Conservation (phyloP, 768 basidiomycete species). For the Daedaleopsis nitida region DNA sequence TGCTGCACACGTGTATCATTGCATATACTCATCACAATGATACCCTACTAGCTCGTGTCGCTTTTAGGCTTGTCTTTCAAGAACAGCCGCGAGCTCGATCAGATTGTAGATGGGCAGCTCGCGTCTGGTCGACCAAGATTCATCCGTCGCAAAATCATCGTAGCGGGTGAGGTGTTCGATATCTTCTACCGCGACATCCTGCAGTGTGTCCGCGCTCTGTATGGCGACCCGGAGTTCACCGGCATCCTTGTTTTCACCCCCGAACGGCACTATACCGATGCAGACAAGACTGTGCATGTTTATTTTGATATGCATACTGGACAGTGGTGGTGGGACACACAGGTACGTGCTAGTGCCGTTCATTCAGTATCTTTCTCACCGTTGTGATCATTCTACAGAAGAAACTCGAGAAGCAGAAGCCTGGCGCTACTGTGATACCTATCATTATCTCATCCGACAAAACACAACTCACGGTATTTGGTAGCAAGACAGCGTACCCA, state of each 20-base stretch:
- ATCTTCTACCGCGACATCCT: conserved; percentile 38
- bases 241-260: conserved; percentile 35
- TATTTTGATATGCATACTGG: conserved; percentile 50
- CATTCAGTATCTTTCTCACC: too few species aligned
- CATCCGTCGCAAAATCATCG: conserved; percentile 25
- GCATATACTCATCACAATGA: too few species aligned
- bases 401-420: too few species aligned
- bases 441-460: too few species aligned
- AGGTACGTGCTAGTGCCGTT: too few species aligned
- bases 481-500: too few species aligned
- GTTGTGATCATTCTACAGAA: too few species aligned
- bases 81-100: conserved; percentile 34
- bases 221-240: conserved; percentile 36
- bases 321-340: conserved; percentile 54
- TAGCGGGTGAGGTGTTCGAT: conserved; percentile 35
- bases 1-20: too few species aligned
- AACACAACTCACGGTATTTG: too few species aligned
- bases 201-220: conserved; percentile 39
- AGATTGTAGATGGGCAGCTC: conserved; percentile 34
- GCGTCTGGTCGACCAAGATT: conserved; percentile 31
- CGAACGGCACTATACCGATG: conserved; percentile 40
- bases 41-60: conserved; percentile 16
- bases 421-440: too few species aligned
- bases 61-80: conserved; percentile 37
- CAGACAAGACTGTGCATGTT: conserved; percentile 25